Conservation (phyloP, 805 yeast species). For the Ogataea salicorniae region DNA sequence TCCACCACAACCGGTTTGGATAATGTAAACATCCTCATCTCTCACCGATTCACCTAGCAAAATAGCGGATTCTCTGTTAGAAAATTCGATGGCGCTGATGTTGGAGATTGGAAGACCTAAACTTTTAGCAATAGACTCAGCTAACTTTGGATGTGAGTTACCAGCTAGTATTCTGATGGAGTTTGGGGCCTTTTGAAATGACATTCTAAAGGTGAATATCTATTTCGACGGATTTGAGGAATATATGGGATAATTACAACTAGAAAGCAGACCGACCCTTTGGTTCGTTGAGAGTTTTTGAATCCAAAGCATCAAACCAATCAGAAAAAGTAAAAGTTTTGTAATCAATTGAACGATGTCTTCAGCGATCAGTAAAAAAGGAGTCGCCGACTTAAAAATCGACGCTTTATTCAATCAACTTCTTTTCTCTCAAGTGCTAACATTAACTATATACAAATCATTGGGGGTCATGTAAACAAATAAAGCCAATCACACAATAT, state of each 20-base stretch:
- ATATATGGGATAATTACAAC: background rate
- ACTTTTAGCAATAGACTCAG: constrained; percentile 61
- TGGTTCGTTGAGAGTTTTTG: too few relatives aligned
- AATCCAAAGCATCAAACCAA: too few relatives aligned
- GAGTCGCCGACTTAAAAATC: too few relatives aligned
- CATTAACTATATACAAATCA: too few relatives aligned
- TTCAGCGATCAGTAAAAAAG: too few relatives aligned
- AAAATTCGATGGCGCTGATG: constrained; percentile 77
- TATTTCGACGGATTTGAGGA: background rate
- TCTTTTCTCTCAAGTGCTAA: too few relatives aligned
- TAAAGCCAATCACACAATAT: too few relatives aligned
- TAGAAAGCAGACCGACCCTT: too few relatives aligned
- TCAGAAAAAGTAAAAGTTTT: too few relatives aligned
- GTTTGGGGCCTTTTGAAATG: constrained; percentile 33
- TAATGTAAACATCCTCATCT: constrained; percentile 82
- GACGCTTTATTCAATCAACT: too few relatives aligned
- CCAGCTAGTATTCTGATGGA: constrained; percentile 49
- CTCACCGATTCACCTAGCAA: constrained; percentile 83
- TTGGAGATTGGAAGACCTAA: constrained; percentile 66
- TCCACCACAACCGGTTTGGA: constrained; percentile 87
- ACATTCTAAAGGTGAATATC: constrained; percentile 18
- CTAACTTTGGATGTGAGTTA: constrained; percentile 81
- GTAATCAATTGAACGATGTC: too few relatives aligned
- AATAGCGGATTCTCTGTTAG: constrained; percentile 86
- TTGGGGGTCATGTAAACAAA: too few relatives aligned